Base-by-base conservation (phyloP, 1,284 basidiomycete species). In the Agroathelia rolfsii region DNA sequence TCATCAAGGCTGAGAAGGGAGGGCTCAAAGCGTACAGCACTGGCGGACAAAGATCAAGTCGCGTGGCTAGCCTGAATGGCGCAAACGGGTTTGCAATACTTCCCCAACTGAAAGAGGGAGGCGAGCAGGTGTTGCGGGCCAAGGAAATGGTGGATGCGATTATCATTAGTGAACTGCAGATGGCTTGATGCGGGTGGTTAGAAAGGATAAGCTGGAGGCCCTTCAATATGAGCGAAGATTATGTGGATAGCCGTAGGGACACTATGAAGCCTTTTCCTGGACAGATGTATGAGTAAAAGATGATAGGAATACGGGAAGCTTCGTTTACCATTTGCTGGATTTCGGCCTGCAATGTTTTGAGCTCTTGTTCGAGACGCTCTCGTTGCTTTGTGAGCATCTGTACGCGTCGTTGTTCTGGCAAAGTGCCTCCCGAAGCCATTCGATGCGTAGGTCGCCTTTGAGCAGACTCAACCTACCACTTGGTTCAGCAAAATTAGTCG, bases 1-100 rank as follows among this genome's bases (percentile, higher is more conserved):
- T 75, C 18, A 64, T 88, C 24, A 62, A 58, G 21, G 59, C 66
- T 0, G 61, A 58, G 3, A 33, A 49, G 0, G 43, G 44, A 0
- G 42, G 56, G 3, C 58, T 89, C 34, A 64, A 66, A 33, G 88
- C 85, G 2, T 69, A 64, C 42, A 87, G 77, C 34, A 89, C 86
- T 0, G 86, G 86, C n/a, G 82, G 84, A 0, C 86, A 90, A 50
- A 62, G 85, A 7, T 87, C 83, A 11, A 85, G 80, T 46, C 62
- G 83, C 10, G 76, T 81, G 2, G 78, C 78, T 2, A 87, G 83
- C 44, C 50, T 90, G 34, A 76, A 69, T 30, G 79, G 76, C 2
- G 83, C 83, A 11, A 88, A 89, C 48, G 85, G 76, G 2, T 56
- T 90, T 27, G 69, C 83, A 1, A 63, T 76, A n/a, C 50, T 88